Evolutionary conservation across 257 asterid genomes (phyloP), one percentile per base, ranked within the genome.

Genomic region (Solanum tarijense): DNA sequence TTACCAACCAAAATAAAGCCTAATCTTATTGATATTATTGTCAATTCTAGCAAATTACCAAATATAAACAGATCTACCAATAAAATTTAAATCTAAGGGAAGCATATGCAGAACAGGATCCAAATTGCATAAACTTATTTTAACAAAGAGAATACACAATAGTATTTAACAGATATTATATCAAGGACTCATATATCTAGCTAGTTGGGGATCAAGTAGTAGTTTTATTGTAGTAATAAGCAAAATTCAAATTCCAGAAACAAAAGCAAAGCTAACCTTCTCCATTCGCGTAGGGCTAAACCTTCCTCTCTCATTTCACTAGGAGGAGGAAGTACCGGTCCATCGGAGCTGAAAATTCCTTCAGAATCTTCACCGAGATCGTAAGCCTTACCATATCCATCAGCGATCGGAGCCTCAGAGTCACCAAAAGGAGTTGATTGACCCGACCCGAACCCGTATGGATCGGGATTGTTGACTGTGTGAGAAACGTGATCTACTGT

Each of bases 321-420:
- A 25, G 98, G 98, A 87, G 98, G 97, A 62, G 95, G 98, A 60
- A 96, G 98, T 55, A 94, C 87, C 76, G 98, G 94, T 11, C 98
- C 98, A 76, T 94, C 98, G 46, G 98, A 94, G 90, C 94, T 92
- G 90, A 95, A 96, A 34, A 96, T 60, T 35, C 94, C 98, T 79
- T 95, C 97, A 43, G 95, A 87, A 91, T 34, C 46, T 34, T 92
- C 98, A 7, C 92, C 87, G 82, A 89, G 0, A 91, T 85, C 89
- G 91, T 94, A 93, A 71, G 41, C 13, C 78, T 31, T 71, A 31
- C 78, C 6, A n/a, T 62, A 23, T 16, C 60, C 87, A 43, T 84
- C 39, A 0, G 76, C 41, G 52, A 84, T 68, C 58, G 87, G 87
- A 35, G 39, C 12, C 5, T 34, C 46, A 0, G 74, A 83, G n/a